Evolutionary conservation across 2,329 filamentous ascomycete genomes (phyloP).

Genomic region (Onygenales sp.): DNA sequence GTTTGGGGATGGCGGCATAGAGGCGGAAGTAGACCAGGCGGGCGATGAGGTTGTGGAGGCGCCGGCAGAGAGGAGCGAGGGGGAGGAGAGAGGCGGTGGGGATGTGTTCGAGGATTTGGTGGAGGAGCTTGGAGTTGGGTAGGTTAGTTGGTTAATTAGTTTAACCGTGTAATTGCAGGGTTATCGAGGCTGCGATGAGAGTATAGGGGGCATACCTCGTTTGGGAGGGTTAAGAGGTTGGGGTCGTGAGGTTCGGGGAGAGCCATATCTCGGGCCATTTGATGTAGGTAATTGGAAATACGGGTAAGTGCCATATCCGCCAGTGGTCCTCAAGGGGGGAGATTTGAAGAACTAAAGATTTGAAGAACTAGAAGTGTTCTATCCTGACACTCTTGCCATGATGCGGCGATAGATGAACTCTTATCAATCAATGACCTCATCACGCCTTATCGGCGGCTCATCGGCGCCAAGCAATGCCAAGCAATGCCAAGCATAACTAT

Average conservation of each 20-base stretch:
- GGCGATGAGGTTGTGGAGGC: constrained; percentile 53
- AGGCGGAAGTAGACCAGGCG: constrained; percentile 58
- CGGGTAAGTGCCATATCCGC: no score
- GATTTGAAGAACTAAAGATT: no score
- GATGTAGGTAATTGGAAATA: not conserved
- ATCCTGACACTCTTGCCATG: no score
- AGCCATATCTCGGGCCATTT: not conserved
- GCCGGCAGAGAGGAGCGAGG: constrained; percentile 50
- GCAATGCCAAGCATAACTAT: no score
- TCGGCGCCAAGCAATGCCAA: no score
- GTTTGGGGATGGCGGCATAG: constrained; percentile 42
- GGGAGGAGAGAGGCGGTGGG: constrained; percentile 44
- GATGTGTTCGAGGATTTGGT: not conserved
- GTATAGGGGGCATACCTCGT: not conserved
- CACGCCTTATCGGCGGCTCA: no score
- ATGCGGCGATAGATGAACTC: no score
- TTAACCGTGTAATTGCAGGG: not conserved
- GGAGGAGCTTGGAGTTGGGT: not conserved
- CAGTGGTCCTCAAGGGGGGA: no score
- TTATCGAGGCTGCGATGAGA: not conserved
- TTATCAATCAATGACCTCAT: no score
- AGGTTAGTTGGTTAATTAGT: not conserved
- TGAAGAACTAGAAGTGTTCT: no score
- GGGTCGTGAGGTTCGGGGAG: not conserved
- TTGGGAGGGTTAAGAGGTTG: not conserved